These are phyloP conservation scores for Lolium multiflorum DNA, from an alignment of 176 grass and related monocot species.

Conservation along the genomic window DNA sequence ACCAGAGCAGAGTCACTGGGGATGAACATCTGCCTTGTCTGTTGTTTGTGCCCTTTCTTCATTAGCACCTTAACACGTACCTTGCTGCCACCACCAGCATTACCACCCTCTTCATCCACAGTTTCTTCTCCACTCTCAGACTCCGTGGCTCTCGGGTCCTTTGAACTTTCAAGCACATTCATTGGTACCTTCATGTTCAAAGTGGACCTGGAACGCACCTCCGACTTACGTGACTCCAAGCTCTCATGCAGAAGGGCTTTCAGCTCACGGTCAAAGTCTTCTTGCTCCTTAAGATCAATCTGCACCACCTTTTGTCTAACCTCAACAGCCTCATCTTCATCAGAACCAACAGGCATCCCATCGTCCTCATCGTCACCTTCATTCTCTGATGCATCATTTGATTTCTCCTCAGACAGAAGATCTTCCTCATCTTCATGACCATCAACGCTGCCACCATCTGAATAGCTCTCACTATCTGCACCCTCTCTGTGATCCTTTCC, in stretches of 20 bases:
- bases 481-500: slow-evolving; percentile 64
- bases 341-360: slow-evolving; percentile 73
- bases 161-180: slow-evolving; percentile 88
- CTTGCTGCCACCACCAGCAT: slow-evolving; percentile 62
- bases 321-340: slow-evolving; percentile 86
- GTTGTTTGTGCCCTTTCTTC: slow-evolving; percentile 97
- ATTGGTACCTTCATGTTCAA: slow-evolving; percentile 99
- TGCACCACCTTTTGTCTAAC: slow-evolving; percentile 82
- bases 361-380: slow-evolving; percentile 91
- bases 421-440: slow-evolving; percentile 87
- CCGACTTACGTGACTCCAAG: slow-evolving; percentile 85
- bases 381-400: slow-evolving; percentile 81
- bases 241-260: slow-evolving; percentile 96
- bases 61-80: slow-evolving; percentile 93
- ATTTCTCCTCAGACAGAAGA: slow-evolving; percentile 80
- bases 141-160: slow-evolving; percentile 57
- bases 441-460: slow-evolving; percentile 77
- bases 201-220: slow-evolving; percentile 74
- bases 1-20: slow-evolving; percentile 88
- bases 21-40: slow-evolving; percentile 93
- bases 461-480: slow-evolving; percentile 89
- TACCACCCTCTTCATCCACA: slow-evolving; percentile 82
- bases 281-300: slow-evolving; percentile 91
- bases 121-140: slow-evolving; percentile 96
- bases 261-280: slow-evolving; percentile 94